Evolutionary conservation across 768 basidiomycete species (phyloP), one percentile per base, ranked within the genome.

Genomic region (Pleurotus citrinopileatus): DNA sequence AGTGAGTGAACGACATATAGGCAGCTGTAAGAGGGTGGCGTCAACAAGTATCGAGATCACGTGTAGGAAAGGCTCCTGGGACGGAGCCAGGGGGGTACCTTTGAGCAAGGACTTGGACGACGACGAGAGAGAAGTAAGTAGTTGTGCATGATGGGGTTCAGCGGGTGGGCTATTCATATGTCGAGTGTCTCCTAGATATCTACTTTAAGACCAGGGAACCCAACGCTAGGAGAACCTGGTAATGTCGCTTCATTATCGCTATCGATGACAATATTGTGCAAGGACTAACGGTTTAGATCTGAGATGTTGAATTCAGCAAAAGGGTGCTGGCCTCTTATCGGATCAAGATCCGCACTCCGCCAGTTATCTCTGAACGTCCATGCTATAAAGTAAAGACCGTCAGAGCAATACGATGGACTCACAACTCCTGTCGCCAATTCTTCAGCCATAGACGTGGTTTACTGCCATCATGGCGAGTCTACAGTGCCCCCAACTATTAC

Each of bases 341-440:
- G 82, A 87, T 87, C 86, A 81, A 83, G 85, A 86, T 87, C 86
- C 82, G 83, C 73, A 78, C 76, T 78, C 80, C 78, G 81, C 79
- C 65, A 62, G 64, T 68, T 55, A 65, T 60, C 59, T 34, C 56
- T 65, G 51, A 47, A 57, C 56, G 61, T 65, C 56, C 60, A 61
- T 61, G 65, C 65, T 51, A 51, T 51, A 51, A 40, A 51, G 48
- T 36, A 36, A 19, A 37, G 48, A 51, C 32, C 48, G n/a, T n/a
- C 32, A 51, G 32, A 51, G 29, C 32, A 19, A 23, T 20, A 37
- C 13, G 48, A 51, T 51, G 48, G 48, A 36, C 34, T 51, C 48
- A 37, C 48, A 51, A 66, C 64, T 65, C 67, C 67, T 71, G 69
- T 46, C 28, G 69, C 73, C 75, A 63, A 59, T 66, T 65, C 56